phyloP scores from a whole-genome alignment of 768 basidiomycete species.

The Psilocybe sp. region DNA sequence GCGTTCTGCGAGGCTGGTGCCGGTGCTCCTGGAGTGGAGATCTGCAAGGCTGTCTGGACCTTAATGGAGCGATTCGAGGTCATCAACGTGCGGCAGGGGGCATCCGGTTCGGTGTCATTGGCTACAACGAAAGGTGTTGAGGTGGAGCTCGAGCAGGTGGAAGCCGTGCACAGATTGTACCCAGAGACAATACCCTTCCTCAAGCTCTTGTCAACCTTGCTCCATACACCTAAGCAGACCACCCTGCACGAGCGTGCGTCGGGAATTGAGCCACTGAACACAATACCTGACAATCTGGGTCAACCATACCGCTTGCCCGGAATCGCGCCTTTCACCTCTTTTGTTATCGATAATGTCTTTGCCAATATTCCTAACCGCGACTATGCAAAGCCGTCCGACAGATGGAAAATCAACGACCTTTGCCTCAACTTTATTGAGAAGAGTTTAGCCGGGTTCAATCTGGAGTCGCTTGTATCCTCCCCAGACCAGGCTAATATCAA shows the following conservation, averaged over 20 bases:
- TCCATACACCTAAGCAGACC: conserved; percentile 79
- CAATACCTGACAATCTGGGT: conserved; percentile 78
- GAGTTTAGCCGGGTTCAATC: conserved; percentile 75
- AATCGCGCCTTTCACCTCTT: conserved; percentile 77
- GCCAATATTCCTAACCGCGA: conserved; percentile 72
- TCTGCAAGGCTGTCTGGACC: conserved; percentile 81
- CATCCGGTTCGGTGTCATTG: conserved; percentile 37
- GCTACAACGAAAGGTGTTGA: conserved; percentile 76
- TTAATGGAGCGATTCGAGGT: conserved; percentile 84
- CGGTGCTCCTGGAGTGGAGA: conserved; percentile 67
- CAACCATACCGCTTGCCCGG: conserved; percentile 80
- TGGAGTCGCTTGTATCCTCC: conserved; percentile 65
- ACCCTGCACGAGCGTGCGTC: conserved; percentile 56
- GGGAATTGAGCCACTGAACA: conserved; percentile 62
- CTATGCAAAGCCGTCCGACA: conserved; percentile 69
- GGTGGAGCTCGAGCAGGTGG: conserved; percentile 85
- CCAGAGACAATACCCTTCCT: conserved; percentile 90
- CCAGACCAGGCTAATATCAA: conserved; percentile 52
- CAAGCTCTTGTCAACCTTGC: conserved; percentile 73
- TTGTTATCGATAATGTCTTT: conserved; percentile 89
- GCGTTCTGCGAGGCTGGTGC: conserved; percentile 85
- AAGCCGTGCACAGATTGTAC: conserved; percentile 74
- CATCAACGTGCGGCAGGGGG: conserved; percentile 62
- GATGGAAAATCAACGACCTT: conserved; percentile 85
- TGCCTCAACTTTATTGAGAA: conserved; percentile 86